phyloP scores from a whole-genome alignment of 768 basidiomycete species.

The Calvatia gigantea region DNA sequence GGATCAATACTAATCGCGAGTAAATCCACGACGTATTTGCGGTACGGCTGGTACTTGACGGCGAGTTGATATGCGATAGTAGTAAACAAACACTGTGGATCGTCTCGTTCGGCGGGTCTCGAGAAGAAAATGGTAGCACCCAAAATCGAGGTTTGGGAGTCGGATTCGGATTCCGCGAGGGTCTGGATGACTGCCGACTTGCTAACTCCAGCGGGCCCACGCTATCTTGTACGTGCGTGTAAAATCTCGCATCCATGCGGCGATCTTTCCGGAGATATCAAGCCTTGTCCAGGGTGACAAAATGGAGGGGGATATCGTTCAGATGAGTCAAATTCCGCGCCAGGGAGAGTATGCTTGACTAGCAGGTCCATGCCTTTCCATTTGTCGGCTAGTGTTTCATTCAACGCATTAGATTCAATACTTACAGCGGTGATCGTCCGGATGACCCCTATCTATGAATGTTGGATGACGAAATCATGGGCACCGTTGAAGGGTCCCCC shows the following conservation, averaged over 20 bases:
- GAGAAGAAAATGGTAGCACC: conserved; percentile 21
- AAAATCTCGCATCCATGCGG: background rate
- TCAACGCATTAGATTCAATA: too few species aligned
- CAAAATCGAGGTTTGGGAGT: background rate
- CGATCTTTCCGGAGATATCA: background rate
- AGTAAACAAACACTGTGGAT: conserved; percentile 12
- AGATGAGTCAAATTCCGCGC: background rate
- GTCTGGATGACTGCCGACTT: conserved; percentile 10
- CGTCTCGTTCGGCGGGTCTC: background rate
- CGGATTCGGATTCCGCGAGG: background rate
- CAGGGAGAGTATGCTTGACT: background rate
- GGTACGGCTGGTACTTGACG: background rate
- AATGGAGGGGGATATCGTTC: background rate
- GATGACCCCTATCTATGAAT: too few species aligned
- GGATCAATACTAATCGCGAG: conserved; percentile 10
- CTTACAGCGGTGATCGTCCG: too few species aligned
- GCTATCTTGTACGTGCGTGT: background rate
- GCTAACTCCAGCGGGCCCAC: conserved; percentile 2
- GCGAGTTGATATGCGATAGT: conserved; percentile 22
- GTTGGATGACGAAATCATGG: too few species aligned
- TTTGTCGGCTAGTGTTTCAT: too few species aligned
- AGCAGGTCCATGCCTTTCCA: background rate
- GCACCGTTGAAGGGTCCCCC: too few species aligned
- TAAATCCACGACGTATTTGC: conserved; percentile 1
- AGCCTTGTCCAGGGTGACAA: conserved; percentile 1